Evolutionary conservation across 345 rosid genomes (phyloP).

Genomic region (Toxicodendron radicans): DNA sequence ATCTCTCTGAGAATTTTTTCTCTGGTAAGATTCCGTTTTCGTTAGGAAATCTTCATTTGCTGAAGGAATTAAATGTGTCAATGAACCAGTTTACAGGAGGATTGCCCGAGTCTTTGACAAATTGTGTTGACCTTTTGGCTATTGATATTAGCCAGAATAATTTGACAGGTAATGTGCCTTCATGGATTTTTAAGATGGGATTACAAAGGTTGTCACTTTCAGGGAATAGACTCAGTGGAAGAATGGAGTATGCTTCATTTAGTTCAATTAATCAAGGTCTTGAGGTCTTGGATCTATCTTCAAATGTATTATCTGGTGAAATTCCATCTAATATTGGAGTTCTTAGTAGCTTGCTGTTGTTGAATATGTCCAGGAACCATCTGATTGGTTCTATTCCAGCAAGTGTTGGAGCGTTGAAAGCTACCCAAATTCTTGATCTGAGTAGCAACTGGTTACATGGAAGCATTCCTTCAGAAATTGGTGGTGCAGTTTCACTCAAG

Average conservation of each 20-base stretch:
- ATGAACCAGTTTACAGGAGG: slow-evolving; percentile 57
- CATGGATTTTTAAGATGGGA: slow-evolving; percentile 48
- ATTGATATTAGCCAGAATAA: slow-evolving; percentile 74
- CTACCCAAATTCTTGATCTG: slow-evolving; percentile 55
- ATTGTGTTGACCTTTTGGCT: slow-evolving; percentile 53
- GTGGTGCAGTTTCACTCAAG: slow-evolving; percentile 58
- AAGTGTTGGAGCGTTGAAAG: slow-evolving; percentile 53
- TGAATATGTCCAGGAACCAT: slow-evolving; percentile 74
- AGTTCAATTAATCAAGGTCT: slow-evolving; percentile 32
- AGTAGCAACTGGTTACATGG: slow-evolving; percentile 71
- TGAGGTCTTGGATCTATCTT: slow-evolving; percentile 68
- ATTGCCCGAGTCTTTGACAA: slow-evolving; percentile 59
- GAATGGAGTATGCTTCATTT: slow-evolving; percentile 23
- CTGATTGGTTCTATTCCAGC: slow-evolving; percentile 62
- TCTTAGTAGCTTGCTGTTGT: slow-evolving; percentile 51
- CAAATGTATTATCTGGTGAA: slow-evolving; percentile 65
- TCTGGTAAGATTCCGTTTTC: slow-evolving; percentile 56
- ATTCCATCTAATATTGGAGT: slow-evolving; percentile 52
- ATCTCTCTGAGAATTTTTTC: slow-evolving; percentile 74
- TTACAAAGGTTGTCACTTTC: slow-evolving; percentile 36
- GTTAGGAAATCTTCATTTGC: slow-evolving; percentile 57
- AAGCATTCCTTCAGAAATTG: slow-evolving; percentile 68
- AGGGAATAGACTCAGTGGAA: slow-evolving; percentile 33
- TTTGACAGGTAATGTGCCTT: slow-evolving; percentile 60
- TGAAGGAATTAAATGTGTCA: slow-evolving; percentile 73